Evolutionary conservation across 768 basidiomycete species (phyloP), one percentile per base, ranked within the genome.

Genomic region (Trametes gibbosa): DNA sequence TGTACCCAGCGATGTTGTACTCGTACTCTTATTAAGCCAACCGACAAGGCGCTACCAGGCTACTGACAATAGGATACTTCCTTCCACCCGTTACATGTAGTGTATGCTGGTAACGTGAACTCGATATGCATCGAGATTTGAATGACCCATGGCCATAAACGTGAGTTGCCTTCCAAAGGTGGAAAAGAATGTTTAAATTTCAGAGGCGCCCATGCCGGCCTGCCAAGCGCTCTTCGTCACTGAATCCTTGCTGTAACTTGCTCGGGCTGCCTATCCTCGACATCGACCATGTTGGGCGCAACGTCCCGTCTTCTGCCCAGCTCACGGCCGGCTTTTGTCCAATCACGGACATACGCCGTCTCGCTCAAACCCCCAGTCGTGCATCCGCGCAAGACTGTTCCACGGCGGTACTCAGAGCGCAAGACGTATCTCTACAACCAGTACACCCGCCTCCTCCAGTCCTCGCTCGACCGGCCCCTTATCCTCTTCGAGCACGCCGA

Each of bases 361-460:
- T 47, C 52, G 7, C 41, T 58, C 51, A 50, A 54, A 47, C 55
- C 63, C 39, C 76, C 84, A 34, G 74, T 79, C 61, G 68, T 78
- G 34, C 79, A 83, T 41, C 77, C 81, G 5, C 75, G 82, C 3
- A 86, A 85, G 67, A 73, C 74, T 32, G 72, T 73, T 25, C 84
- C 85, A 0, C 89, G 94, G 42, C 78, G 83, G 59, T 95, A 92
- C 70, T 81, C 80, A 50, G 83, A 84, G 69, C 88, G 90, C 71
- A 97, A 95, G 72, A 78, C 85, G 1, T 86, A 84, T 73, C 85
- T 92, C 70, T 92, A 86, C 75, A 81, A 84, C 75, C 86, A 88
- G 74, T 94, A 94, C 79, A 77, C 80, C 56, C 81, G 80, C 66
- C 83, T 96, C 62, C 80, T 96, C 67, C 73, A 82, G 57, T 74